These are phyloP conservation scores for Neurospora sp. DNA, from an alignment of 495 filamentous ascomycete species.

Conservation along the genomic window DNA sequence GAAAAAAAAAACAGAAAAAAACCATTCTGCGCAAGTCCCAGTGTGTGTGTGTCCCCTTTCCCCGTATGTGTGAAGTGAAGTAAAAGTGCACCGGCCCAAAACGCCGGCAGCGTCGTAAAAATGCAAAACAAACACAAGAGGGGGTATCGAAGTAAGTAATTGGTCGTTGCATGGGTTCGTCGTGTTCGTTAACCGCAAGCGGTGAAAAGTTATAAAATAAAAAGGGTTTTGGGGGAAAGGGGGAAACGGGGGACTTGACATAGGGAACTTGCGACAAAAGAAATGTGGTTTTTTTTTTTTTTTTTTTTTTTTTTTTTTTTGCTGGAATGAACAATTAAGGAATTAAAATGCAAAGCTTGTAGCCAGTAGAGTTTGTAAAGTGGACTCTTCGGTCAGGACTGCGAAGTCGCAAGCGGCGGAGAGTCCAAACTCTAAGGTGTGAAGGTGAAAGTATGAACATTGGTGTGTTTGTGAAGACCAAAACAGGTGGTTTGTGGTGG, in stretches of 20 bases:
- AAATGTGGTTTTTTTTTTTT: neutral
- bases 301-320: neutral
- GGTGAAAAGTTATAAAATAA: neutral
- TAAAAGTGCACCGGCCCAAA: neutral
- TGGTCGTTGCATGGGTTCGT: neutral
- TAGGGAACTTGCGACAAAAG: neutral
- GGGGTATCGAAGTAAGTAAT: neutral
- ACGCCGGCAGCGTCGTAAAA: neutral
- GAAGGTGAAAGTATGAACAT: neutral
- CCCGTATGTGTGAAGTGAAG: neutral
- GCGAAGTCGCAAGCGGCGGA: no score
- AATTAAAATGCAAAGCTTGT: neutral
- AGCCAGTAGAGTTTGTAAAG: neutral
- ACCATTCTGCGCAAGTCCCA: neutral
- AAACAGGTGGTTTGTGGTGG: neutral
- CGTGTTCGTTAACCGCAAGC: neutral
- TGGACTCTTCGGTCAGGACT: no score
- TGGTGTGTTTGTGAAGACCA: neutral
- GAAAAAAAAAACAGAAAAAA: neutral
- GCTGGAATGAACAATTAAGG: neutral
- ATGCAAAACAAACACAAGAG: neutral
- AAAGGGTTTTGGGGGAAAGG: neutral
- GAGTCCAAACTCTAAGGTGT: neutral
- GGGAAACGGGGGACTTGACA: neutral
- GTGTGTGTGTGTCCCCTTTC: neutral